Percentiles rank a stretch among this genome's conserved stretches.
phyloP scores from a whole-genome alignment of 176 grass and related monocot genomes.

The Phoenix roebelenii region DNA sequence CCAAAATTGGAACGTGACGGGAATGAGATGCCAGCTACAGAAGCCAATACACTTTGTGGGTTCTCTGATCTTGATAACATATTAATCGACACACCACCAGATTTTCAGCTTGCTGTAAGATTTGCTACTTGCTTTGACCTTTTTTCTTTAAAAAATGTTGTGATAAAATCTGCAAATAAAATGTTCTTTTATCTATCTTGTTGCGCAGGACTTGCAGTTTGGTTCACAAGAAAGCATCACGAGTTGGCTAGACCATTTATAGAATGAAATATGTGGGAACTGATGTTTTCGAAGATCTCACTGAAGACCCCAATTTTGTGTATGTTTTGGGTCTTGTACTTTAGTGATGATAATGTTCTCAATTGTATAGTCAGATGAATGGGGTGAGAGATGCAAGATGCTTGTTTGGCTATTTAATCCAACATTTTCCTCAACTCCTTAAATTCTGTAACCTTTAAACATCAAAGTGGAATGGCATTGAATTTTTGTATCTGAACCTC shows the following conservation, averaged over 20 bases:
- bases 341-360: no score
- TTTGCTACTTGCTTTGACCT: not conserved
- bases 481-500: no score
- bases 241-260: slow-evolving; percentile 59
- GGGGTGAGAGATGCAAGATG: no score
- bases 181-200: not conserved
- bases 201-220: slow-evolving; percentile 53
- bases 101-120: slow-evolving; percentile 63
- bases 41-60: slow-evolving; percentile 14
- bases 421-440: no score
- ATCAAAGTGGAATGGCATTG: no score
- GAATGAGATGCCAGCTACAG: slow-evolving; percentile 17
- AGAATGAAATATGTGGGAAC: not conserved
- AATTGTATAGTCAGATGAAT: no score
- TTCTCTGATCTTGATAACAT: slow-evolving; percentile 37
- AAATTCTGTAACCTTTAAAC: no score
- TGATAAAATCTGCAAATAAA: no score
- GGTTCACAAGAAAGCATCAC: slow-evolving; percentile 74
- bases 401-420: no score
- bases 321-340: no score
- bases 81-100: slow-evolving; percentile 48
- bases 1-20: slow-evolving; percentile 25
- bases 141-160: no score
- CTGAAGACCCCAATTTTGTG: not conserved
- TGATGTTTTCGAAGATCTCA: not conserved